Evolutionary conservation across 176 grass and related monocot genomes (phyloP), one percentile per base, ranked within the genome.

Genomic region (Cymbopogon citratus): DNA sequence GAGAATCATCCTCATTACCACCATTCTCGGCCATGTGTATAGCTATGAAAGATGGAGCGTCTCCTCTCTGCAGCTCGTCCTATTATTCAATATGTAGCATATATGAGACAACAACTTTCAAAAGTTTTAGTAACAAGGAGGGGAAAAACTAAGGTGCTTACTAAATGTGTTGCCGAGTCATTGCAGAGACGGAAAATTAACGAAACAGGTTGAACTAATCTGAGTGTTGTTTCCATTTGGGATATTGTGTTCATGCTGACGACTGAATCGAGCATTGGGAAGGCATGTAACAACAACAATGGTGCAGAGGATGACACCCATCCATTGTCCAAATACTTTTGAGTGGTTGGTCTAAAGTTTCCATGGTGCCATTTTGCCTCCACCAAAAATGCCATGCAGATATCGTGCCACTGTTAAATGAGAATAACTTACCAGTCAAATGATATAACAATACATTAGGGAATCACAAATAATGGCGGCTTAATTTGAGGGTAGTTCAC

Each of bases 311-410:
- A 67, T 0, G 90, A 86, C 26, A 88, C 39, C 33, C 64, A 57
- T 65, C 87, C 87, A 44, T 87, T 92, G 0, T 81, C 27, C 33
- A 89, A 21, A 24, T 93, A 92, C 6, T 87, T 84, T 1, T 73
- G 2, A 3, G 89, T 31, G 6, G 9, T 49, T 26, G 90, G 84
- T 29, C 3, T 86, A 19, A 7, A 69, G 43, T 66, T 84, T n/a
- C 40, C 34, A 39, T 84, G 64, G 34, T 89, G 74, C 90, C 87
- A 92, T 18, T 87, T 92, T 41, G 90, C 87, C 63, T 89, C 90
- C 73, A 80, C 48, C 28, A 87, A 60, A 64, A 36, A 87, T 9
- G 84, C 21, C 28, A 45, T 51, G 27, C 63, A 80, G 5, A 87
- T 12, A 39, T 89, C 84, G 19, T 51, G 29, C 90, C 90, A 92